Conservation (phyloP, 139 green algal genomes). For the Eudorina sp. region DNA sequence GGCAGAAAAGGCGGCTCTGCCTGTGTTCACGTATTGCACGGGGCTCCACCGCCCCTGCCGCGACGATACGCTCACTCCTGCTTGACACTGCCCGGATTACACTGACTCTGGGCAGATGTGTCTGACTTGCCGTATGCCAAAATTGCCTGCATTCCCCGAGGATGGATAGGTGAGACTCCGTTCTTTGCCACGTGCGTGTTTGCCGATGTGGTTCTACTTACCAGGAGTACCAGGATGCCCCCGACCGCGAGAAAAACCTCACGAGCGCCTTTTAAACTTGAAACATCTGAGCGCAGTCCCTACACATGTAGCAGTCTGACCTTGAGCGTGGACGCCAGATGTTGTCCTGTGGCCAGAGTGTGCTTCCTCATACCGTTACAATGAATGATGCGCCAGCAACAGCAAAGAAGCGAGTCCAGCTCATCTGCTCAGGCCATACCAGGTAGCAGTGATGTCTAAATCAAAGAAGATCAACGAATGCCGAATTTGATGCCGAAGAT, state of each 20-base stretch:
- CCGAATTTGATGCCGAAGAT: too few relatives aligned
- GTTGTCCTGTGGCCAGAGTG: neutral
- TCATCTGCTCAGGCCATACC: slow-evolving; percentile 17
- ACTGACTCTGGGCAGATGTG: neutral
- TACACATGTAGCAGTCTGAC: neutral
- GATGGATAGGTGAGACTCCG: too few relatives aligned
- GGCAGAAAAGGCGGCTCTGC: neutral
- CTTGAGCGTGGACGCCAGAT: too few relatives aligned
- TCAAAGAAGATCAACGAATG: slow-evolving; percentile 2
- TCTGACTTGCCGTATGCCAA: neutral
- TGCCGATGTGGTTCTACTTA: neutral
- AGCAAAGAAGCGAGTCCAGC: slow-evolving; percentile 12
- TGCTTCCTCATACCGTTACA: neutral
- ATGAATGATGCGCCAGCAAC: slow-evolving; percentile 22
- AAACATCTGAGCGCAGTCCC: slow-evolving; percentile 26
- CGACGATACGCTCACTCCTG: neutral
- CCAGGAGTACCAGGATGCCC: slow-evolving; percentile 22
- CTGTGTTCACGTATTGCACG: neutral
- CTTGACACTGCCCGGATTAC: neutral
- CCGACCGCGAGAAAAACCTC: slow-evolving; percentile 24
- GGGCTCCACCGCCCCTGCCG: neutral
- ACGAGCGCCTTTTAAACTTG: neutral
- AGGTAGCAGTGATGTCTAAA: neutral
- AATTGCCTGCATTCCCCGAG: slow-evolving; percentile 13
- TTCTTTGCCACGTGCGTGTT: too few relatives aligned